Evolutionary conservation across 2,329 filamentous ascomycete species (phyloP).

Genomic region (Penicillium sp.): DNA sequence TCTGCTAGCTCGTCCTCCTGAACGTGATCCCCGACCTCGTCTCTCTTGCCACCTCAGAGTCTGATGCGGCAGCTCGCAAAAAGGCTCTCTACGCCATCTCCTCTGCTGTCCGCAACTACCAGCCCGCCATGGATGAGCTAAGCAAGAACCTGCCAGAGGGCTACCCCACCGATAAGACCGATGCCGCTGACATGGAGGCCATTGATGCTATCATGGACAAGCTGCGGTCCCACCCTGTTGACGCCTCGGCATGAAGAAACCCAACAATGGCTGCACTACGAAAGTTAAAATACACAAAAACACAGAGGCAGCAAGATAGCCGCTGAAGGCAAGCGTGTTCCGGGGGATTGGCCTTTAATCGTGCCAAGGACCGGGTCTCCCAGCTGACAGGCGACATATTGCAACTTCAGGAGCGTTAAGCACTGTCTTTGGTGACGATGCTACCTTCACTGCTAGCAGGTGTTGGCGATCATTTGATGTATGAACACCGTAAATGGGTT

Average conservation of each 20-base stretch:
- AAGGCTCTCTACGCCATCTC: slow-evolving; percentile 91
- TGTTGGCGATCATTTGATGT: background rate
- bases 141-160: slow-evolving; percentile 66
- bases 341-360: background rate
- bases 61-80: slow-evolving; percentile 65
- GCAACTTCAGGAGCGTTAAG: background rate
- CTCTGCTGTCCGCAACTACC: slow-evolving; percentile 82
- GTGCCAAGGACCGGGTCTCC: background rate
- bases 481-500: slow-evolving; percentile 3
- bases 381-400: background rate
- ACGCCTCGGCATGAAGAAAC: slow-evolving; percentile 27
- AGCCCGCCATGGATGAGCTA: slow-evolving; percentile 65
- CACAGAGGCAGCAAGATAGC: background rate
- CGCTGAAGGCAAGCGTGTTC: background rate
- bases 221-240: slow-evolving; percentile 53
- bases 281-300: slow-evolving; percentile 1
- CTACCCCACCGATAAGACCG: slow-evolving; percentile 62
- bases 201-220: slow-evolving; percentile 72
- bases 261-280: background rate
- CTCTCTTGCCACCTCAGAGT: slow-evolving; percentile 60
- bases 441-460: background rate
- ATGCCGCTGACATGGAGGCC: slow-evolving; percentile 82
- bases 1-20: slow-evolving; percentile 50
- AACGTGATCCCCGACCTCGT: slow-evolving; percentile 72
- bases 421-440: background rate